Conservation (phyloP, 306 rosid species). For the Cucurbita pepo region DNA sequence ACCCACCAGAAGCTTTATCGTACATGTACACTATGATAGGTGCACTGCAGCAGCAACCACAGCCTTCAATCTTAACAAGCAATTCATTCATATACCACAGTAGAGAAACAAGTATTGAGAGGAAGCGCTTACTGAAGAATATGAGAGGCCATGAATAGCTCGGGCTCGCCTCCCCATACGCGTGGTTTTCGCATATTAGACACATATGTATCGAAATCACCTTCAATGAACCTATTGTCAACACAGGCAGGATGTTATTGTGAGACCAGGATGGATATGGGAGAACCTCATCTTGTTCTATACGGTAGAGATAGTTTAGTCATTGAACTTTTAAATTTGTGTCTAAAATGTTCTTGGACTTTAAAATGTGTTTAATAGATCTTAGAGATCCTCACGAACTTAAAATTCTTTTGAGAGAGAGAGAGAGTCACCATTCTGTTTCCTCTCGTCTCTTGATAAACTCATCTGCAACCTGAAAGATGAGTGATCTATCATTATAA, state of each 20-base stretch:
- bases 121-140: constrained; percentile 54
- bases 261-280: too few species aligned
- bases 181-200: constrained; percentile 68
- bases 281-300: too few species aligned
- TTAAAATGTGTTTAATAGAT: neutral
- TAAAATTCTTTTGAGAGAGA: neutral
- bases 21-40: constrained; percentile 90
- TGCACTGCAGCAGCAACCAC: constrained; percentile 36
- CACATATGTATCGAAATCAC: constrained; percentile 66
- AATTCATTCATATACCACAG: neutral
- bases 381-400: neutral
- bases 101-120: neutral
- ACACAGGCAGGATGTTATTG: neutral
- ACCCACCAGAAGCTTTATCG: constrained; percentile 61
- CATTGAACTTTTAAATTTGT: too few species aligned
- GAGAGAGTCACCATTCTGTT: constrained; percentile 65
- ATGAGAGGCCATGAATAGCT: constrained; percentile 83
- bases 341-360: too few species aligned
- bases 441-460: constrained; percentile 76
- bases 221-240: constrained; percentile 78
- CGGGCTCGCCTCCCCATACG: constrained; percentile 98
- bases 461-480: constrained; percentile 77
- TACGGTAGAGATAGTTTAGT: too few species aligned
- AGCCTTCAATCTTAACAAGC: constrained; percentile 3
- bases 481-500: neutral